Conservation (phyloP, 371 early-diverging fungal species). For the Apophysomyces ossiformis region DNA sequence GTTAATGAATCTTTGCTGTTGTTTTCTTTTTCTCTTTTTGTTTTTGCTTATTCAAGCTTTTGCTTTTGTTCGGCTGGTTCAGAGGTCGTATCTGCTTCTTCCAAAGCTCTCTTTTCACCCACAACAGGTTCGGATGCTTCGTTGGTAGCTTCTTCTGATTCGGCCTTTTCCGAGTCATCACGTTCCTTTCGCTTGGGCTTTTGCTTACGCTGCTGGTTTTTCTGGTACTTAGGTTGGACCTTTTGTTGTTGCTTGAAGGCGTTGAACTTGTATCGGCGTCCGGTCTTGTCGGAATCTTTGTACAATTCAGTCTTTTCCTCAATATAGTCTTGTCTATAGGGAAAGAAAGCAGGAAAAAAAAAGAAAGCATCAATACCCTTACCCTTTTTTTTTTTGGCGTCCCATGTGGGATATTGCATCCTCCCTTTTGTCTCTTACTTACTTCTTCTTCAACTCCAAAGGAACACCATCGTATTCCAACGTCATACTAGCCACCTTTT, state of each 20-base stretch:
- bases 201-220: not conserved
- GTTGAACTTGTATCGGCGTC: constrained; percentile 16
- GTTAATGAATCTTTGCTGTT: too few species aligned
- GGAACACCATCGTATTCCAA: constrained; percentile 62
- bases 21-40: too few species aligned
- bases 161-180: constrained; percentile 11
- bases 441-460: constrained; percentile 52
- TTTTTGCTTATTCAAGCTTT: not conserved
- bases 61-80: constrained; percentile 7
- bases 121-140: constrained; percentile 1
- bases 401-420: not conserved
- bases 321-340: not conserved
- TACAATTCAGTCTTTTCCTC: constrained; percentile 23
- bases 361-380: too few species aligned
- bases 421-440: constrained; percentile 35
- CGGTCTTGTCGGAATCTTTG: not conserved
- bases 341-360: constrained; percentile 12
- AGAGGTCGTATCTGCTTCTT: constrained; percentile 10
- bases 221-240: not conserved
- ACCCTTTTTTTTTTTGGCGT: too few species aligned
- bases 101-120: constrained; percentile 20
- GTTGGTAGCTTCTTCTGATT: constrained; percentile 12
- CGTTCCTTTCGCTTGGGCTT: not conserved
- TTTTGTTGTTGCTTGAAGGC: constrained; percentile 8
- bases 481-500: constrained; percentile 53